Evolutionary conservation across 2,329 filamentous ascomycete species (phyloP), one percentile per base, ranked within the genome.

Genomic region (Phialophora verrucosa): DNA sequence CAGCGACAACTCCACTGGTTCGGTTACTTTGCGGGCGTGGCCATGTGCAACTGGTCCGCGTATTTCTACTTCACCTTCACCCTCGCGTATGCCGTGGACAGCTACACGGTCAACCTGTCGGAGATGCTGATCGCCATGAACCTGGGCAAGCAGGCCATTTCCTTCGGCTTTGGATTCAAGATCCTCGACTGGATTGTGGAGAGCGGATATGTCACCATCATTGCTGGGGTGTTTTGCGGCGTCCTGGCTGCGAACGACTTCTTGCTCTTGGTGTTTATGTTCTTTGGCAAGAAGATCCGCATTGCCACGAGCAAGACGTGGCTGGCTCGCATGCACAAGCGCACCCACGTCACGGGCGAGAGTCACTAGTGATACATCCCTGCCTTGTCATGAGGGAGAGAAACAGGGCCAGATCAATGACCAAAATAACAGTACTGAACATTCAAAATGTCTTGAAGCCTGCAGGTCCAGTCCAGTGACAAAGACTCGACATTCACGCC

Each of bases 91-190:
- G 85, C 86, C 1, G 83, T 88, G 44, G 86, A 88, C 72, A 83
- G 81, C 60, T 86, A 88, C 74, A 83, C 82, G 23, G 79, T 82
- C 38, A 86, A 87, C 69, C 84, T 85, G n/a, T 83, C 82, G 27
- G 86, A 88, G 76, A 87, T 88, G 85, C 80, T 88, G 11, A 88
- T 86, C 66, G 83, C 83, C 2, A 85, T 85, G 80, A 85, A 85
- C 69, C 72, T 86, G n/a, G 84, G 84, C 11, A 85, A 85, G 73
- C 83, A 85, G 74, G 82, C 83, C 2, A 84, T 85, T 59, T 83
- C 80, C 63, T 86, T 85, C 67, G 83, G 83, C 1, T 81, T 85
- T 74, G 81, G 82, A 3, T 75, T 82, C 59, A 78, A 84, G 63
- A 75, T 85, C 59, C 74, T 85, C 17, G 79, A 84, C 64, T 86